Percentiles rank a stretch among this genome's conserved stretches.
phyloP scores from a whole-genome alignment of 306 rosid species.

The Vigna hirtella region DNA sequence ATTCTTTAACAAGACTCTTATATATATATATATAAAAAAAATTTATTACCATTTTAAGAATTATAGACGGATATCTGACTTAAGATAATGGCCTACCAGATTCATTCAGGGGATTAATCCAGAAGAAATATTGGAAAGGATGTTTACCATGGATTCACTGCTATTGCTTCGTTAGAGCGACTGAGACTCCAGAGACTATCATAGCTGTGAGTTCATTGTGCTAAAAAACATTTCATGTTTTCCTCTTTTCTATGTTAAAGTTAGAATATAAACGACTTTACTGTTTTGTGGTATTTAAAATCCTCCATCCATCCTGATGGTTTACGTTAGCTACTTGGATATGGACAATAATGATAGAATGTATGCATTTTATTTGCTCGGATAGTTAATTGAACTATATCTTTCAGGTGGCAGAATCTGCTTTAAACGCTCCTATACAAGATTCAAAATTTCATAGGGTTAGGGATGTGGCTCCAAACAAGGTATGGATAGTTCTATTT shows the following conservation, averaged over 20 bases:
- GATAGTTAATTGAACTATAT: conserved; percentile 30
- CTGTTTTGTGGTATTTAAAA: conserved; percentile 10
- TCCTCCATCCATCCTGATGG: conserved; percentile 32
- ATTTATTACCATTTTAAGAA: conserved; percentile 32
- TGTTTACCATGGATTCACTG: conserved; percentile 90
- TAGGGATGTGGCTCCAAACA: conserved; percentile 96
- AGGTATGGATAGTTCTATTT: conserved; percentile 56
- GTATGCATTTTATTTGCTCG: conserved; percentile 10
- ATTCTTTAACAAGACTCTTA: conserved; percentile 5
- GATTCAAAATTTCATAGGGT: conserved; percentile 80
- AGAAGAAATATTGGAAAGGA: conserved; percentile 76
- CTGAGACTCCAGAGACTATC: conserved; percentile 72
- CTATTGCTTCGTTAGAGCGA: conserved; percentile 89
- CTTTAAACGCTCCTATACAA: conserved; percentile 65
- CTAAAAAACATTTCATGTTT: conserved; percentile 9
- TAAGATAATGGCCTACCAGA: conserved; percentile 53
- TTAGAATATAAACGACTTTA: conserved; percentile 13
- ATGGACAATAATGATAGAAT: conserved; percentile 3
- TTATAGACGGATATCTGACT: conserved; percentile 35
- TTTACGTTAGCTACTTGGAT: conserved; percentile 26
- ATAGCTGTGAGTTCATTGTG: conserved; percentile 67
- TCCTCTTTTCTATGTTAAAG: not conserved
- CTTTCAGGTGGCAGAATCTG: conserved; percentile 85
- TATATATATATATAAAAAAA: too few species aligned
- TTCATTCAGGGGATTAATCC: conserved; percentile 71